Conservation (phyloP, 352 stramenopile species). For the Phytopythium kandeliae region DNA sequence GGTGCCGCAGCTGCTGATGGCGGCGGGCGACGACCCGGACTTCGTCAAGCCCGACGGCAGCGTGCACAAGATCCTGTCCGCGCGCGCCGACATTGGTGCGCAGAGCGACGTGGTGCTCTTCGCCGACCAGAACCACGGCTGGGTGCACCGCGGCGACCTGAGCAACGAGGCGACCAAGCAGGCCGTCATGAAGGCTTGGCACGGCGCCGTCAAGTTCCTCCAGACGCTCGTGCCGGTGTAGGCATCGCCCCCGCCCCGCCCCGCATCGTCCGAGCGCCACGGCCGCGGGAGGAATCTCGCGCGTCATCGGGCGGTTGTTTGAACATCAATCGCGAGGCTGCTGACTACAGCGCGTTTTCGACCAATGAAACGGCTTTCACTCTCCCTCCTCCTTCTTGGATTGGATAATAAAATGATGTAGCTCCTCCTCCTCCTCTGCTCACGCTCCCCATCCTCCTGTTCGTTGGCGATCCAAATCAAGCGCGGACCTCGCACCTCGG, state of each 20-base stretch:
- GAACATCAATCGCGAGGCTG: background rate
- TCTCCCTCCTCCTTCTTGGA: too few relatives aligned
- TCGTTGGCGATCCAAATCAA: too few relatives aligned
- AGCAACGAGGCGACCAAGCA: constrained; percentile 54
- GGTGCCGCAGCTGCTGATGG: constrained; percentile 65
- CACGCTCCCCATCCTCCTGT: too few relatives aligned
- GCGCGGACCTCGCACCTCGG: too few relatives aligned
- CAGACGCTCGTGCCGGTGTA: constrained; percentile 36
- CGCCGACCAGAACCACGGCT: constrained; percentile 69
- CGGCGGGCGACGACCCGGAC: constrained; percentile 62
- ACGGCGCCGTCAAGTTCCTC: constrained; percentile 54
- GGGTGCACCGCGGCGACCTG: constrained; percentile 80
- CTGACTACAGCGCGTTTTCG: too few relatives aligned
- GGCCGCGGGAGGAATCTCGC: too few relatives aligned
- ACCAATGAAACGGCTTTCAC: too few relatives aligned
- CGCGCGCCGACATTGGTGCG: constrained; percentile 37
- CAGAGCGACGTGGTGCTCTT: constrained; percentile 66
- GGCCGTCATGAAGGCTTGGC: constrained; percentile 58
- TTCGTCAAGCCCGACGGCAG: constrained; percentile 61
- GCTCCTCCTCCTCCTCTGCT: too few relatives aligned
- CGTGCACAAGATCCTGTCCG: constrained; percentile 69
- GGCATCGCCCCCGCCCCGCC: too few relatives aligned
- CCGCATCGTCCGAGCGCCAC: too few relatives aligned
- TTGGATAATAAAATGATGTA: too few relatives aligned
- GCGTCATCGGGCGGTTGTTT: too few relatives aligned